Conservation (phyloP, 2,329 filamentous ascomycete genomes). For the Aureobasidium sp. region DNA sequence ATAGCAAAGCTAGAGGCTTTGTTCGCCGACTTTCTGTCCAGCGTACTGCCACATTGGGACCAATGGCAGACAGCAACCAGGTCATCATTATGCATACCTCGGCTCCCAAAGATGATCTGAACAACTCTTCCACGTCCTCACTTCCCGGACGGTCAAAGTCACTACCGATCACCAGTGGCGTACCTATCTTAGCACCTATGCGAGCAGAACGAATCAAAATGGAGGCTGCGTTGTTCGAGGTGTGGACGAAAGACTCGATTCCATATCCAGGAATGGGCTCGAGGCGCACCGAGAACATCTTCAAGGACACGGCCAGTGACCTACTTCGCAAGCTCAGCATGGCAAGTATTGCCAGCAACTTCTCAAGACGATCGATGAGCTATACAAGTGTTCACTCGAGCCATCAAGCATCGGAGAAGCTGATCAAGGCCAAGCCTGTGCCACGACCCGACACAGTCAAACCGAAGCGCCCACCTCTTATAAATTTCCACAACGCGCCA, state of each 20-base stretch:
- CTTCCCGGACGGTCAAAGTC: conserved; percentile 70
- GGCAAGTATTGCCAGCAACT: conserved; percentile 69
- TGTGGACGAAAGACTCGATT: conserved; percentile 75
- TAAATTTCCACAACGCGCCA: conserved; percentile 43
- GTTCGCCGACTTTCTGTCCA: conserved; percentile 70
- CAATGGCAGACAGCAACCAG: conserved; percentile 61
- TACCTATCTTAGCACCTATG: conserved; percentile 66
- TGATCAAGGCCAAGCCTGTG: conserved; percentile 7
- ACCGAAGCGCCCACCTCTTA: conserved; percentile 22
- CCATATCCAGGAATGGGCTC: conserved; percentile 76
- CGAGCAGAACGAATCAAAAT: conserved; percentile 70
- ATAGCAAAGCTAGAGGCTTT: conserved; percentile 60
- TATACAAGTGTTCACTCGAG: conserved; percentile 35
- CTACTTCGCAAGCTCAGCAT: conserved; percentile 85
- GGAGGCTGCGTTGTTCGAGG: conserved; percentile 65
- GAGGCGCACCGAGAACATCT: conserved; percentile 61
- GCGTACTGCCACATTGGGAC: conserved; percentile 64
- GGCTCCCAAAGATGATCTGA: conserved; percentile 48
- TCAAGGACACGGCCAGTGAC: conserved; percentile 72
- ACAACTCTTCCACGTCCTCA: conserved; percentile 36
- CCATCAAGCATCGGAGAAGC: background rate
- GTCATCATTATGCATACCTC: conserved; percentile 84
- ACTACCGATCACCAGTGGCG: conserved; percentile 59
- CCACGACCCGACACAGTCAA: background rate
- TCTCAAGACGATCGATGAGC: conserved; percentile 63